Conservation (phyloP, 805 yeast species). For the Wickerhamiella australiensis region DNA sequence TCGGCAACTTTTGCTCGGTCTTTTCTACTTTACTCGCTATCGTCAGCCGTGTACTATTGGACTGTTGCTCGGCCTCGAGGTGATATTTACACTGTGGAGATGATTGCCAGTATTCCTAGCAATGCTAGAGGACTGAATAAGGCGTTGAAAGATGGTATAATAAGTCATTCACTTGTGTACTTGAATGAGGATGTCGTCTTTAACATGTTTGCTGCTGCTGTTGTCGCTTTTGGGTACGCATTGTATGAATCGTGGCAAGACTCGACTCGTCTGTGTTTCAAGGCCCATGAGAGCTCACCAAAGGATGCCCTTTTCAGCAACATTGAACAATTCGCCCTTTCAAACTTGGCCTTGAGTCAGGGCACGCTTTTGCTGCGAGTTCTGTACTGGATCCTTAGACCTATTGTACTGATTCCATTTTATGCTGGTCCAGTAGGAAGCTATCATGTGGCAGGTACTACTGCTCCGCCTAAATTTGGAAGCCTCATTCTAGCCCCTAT, state of each 20-base stretch:
- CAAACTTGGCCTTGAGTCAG: not conserved
- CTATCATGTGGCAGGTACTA: slow-evolving; percentile 7
- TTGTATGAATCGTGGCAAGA: not conserved
- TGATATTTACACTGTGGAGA: not conserved
- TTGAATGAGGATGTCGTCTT: slow-evolving; percentile 6
- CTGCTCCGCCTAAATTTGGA: slow-evolving; percentile 1
- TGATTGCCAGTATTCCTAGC: slow-evolving; percentile 2
- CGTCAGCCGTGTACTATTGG: not conserved
- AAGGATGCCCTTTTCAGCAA: not conserved
- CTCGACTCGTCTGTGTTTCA: not conserved
- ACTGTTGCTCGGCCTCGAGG: not conserved
- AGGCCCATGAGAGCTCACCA: not conserved
- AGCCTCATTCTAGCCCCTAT: not conserved
- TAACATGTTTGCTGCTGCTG: not conserved
- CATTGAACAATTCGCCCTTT: not conserved
- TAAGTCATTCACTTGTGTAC: slow-evolving; percentile 6
- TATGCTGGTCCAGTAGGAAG: not conserved
- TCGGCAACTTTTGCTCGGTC: not conserved
- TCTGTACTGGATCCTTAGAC: slow-evolving; percentile 7
- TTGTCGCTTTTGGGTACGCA: not conserved
- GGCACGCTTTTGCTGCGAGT: slow-evolving; percentile 8
- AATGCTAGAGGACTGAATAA: not conserved
- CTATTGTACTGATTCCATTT: not conserved
- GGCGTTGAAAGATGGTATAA: not conserved
- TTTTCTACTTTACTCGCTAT: not conserved